These are phyloP conservation scores for Candida tibetensis DNA, from an alignment of 805 yeast species.

Conservation along the genomic window DNA sequence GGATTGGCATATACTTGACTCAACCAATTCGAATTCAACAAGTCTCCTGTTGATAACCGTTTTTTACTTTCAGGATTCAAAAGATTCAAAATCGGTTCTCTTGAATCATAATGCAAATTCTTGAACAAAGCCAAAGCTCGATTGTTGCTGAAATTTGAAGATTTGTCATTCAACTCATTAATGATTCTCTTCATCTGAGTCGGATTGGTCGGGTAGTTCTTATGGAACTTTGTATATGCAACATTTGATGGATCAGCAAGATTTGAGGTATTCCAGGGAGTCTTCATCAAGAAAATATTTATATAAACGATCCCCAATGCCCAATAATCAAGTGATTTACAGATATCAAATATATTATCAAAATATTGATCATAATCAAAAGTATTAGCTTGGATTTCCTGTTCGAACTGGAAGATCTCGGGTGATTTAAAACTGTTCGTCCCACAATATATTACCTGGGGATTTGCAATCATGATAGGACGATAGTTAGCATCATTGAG, in stretches of 20 bases:
- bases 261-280: constrained; percentile 48
- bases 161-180: constrained; percentile 13
- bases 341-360: constrained; percentile 11
- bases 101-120: constrained; percentile 37
- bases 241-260: constrained; percentile 19
- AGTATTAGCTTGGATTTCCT: constrained; percentile 8
- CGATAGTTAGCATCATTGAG: constrained; percentile 8
- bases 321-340: constrained; percentile 49
- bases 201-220: constrained; percentile 23
- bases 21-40: constrained; percentile 36
- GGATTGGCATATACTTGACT: constrained; percentile 39
- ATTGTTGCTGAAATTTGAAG: constrained; percentile 17
- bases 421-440: constrained; percentile 57
- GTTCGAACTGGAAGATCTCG: constrained; percentile 37
- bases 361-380: constrained; percentile 3
- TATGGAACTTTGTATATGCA: constrained; percentile 20
- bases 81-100: constrained; percentile 29
- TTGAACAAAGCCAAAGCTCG: constrained; percentile 35
- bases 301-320: constrained; percentile 50
- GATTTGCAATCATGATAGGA: constrained; percentile 7
- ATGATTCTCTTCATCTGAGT: constrained; percentile 12
- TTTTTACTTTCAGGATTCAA: constrained; percentile 30
- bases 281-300: constrained; percentile 40
- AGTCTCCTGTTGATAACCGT: constrained; percentile 24
- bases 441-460: constrained; percentile 38